These are phyloP conservation scores for Mycena amicta DNA, from an alignment of 768 basidiomycete genomes.

Conservation along the genomic window DNA sequence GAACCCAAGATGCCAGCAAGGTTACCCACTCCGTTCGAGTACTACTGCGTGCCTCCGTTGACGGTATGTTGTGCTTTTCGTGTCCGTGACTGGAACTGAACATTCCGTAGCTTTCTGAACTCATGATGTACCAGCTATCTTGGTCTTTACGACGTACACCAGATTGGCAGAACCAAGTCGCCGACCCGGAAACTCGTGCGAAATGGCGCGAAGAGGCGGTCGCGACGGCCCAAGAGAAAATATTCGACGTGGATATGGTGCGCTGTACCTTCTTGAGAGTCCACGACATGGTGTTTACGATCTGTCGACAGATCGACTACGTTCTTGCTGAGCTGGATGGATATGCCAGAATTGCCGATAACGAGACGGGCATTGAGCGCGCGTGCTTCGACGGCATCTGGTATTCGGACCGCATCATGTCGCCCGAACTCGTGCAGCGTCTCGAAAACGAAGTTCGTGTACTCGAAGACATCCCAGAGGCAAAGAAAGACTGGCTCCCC, in stretches of 20 bases:
- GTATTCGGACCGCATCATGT: constrained; percentile 24
- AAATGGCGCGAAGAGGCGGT: constrained; percentile 16
- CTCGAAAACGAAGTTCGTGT: constrained; percentile 8
- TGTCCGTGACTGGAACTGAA: not conserved
- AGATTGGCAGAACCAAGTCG: constrained; percentile 14
- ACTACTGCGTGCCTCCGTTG: not conserved
- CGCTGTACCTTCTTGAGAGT: no score
- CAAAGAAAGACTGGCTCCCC: constrained; percentile 33
- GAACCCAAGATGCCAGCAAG: not conserved
- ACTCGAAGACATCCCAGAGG: constrained; percentile 27
- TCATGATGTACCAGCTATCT: constrained; percentile 16
- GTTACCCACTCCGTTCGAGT: not conserved
- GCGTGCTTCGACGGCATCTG: constrained; percentile 21
- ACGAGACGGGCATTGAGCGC: constrained; percentile 17
- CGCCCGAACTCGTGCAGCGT: constrained; percentile 4
- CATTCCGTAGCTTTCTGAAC: constrained; percentile 14
- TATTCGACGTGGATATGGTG: no score
- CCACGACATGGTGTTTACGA: constrained; percentile 1
- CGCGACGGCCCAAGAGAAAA: not conserved
- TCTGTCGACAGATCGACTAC: constrained; percentile 10
- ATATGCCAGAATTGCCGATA: constrained; percentile 13
- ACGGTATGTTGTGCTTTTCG: not conserved
- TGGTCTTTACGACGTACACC: constrained; percentile 16
- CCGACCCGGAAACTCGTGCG: constrained; percentile 3
- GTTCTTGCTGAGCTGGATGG: constrained; percentile 19